A percentile compares a stretch with the other conserved stretches of the same genome.
phyloP scores from a whole-genome alignment of 768 basidiomycete genomes.

The Pholiota molesta region DNA sequence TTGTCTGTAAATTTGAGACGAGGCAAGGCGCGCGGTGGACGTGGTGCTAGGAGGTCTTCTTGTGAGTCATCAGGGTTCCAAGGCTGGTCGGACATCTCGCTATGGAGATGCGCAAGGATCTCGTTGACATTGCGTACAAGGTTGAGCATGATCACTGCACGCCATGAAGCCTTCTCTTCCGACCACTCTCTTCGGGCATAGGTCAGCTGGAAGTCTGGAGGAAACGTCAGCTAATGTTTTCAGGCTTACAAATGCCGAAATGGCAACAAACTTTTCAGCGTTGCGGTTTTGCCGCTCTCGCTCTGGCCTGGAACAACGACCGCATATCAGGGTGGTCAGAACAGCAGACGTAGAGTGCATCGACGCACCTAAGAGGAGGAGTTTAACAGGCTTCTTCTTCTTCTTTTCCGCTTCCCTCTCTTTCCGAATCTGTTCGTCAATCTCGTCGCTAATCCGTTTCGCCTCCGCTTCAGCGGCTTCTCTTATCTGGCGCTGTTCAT shows the following conservation, averaged over 20 bases:
- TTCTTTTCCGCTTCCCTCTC: slow-evolving; percentile 62
- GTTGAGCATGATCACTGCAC: slow-evolving; percentile 77
- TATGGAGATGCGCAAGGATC: slow-evolving; percentile 58
- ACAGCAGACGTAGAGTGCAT: slow-evolving; percentile 5
- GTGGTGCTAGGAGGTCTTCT: slow-evolving; percentile 37
- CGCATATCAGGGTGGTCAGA: slow-evolving; percentile 8
- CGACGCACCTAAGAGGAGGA: slow-evolving; percentile 65
- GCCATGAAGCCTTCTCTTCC: slow-evolving; percentile 72
- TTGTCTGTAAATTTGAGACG: slow-evolving; percentile 60
- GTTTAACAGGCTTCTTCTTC: slow-evolving; percentile 70
- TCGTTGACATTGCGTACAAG: slow-evolving; percentile 73
- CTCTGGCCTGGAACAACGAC: slow-evolving; percentile 50
- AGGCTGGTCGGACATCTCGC: slow-evolving; percentile 55
- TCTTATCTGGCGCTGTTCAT: slow-evolving; percentile 54
- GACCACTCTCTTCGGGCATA: slow-evolving; percentile 73
- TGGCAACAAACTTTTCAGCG: slow-evolving; percentile 63
- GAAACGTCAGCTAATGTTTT: slow-evolving; percentile 15
- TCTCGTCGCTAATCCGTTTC: slow-evolving; percentile 65
- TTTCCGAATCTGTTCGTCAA: slow-evolving; percentile 71
- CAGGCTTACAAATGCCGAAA: neutral
- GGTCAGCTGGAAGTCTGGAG: slow-evolving; percentile 70
- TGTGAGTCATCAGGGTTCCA: slow-evolving; percentile 41
- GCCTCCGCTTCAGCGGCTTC: slow-evolving; percentile 68
- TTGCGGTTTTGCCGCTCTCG: slow-evolving; percentile 81
- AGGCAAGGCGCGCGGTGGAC: slow-evolving; percentile 39